Evolutionary conservation across 306 rosid genomes (phyloP).

Genomic region (Sindora glabra): DNA sequence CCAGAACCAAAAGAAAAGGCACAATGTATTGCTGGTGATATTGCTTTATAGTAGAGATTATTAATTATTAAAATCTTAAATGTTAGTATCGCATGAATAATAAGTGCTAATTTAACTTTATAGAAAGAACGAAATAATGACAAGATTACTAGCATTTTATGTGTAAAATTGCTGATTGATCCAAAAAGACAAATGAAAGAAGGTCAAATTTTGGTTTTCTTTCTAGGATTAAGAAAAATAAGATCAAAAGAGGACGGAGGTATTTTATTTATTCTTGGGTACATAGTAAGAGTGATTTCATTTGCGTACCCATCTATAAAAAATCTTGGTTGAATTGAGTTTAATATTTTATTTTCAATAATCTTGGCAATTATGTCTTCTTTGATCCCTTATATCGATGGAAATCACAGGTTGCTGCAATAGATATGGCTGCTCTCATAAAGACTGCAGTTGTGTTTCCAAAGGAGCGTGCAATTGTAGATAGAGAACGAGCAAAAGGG

Average conservation of each 20-base stretch:
- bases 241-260: no score
- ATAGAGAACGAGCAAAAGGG: slow-evolving; percentile 84
- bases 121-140: neutral
- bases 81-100: neutral
- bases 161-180: neutral
- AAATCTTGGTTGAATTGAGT: neutral
- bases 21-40: neutral
- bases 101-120: neutral
- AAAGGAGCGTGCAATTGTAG: slow-evolving; percentile 82
- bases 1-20: neutral
- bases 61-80: neutral
- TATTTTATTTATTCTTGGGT: no score
- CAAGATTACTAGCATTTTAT: neutral
- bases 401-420: slow-evolving; percentile 76
- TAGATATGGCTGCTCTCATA: slow-evolving; percentile 97
- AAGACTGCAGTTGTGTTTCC: slow-evolving; percentile 87
- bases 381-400: slow-evolving; percentile 13
- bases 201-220: no score
- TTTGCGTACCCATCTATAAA: no score
- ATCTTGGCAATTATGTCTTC: slow-evolving; percentile 14
- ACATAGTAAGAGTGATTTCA: no score
- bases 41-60: neutral
- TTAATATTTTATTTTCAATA: slow-evolving; percentile 9
- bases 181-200: no score
- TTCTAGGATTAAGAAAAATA: neutral